Percentiles rank a stretch among this genome's conserved stretches.
These are phyloP conservation scores for Trichoderma afroharzianum DNA, from an alignment of 2,329 filamentous ascomycete genomes.

Conservation along the genomic window DNA sequence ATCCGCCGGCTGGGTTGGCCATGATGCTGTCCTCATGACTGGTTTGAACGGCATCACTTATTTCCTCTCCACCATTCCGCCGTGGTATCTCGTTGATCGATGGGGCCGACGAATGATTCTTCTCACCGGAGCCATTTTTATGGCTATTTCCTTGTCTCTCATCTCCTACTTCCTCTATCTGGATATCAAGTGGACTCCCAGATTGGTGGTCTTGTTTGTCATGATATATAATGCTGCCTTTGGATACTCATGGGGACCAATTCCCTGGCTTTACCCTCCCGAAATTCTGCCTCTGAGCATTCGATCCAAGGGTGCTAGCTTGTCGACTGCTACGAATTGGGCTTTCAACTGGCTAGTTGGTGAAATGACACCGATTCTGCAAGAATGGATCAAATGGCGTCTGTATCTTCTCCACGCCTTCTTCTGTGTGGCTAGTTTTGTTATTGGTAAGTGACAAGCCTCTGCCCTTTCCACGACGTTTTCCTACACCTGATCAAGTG, in stretches of 20 bases:
- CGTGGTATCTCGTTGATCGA: constrained; percentile 93
- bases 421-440: constrained; percentile 92
- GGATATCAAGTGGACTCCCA: constrained; percentile 73
- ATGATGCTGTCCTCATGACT: constrained; percentile 91
- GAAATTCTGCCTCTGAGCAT: constrained; percentile 97
- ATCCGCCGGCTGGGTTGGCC: constrained; percentile 90
- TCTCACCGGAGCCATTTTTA: constrained; percentile 81
- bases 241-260: constrained; percentile 91
- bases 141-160: constrained; percentile 80
- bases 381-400: constrained; percentile 89
- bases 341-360: constrained; percentile 97
- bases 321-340: constrained; percentile 97
- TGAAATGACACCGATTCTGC: constrained; percentile 88
- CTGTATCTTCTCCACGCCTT: constrained; percentile 94
- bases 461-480: not conserved
- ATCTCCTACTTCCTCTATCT: constrained; percentile 97
- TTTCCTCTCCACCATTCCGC: constrained; percentile 85
- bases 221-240: constrained; percentile 99
- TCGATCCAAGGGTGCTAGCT: constrained; percentile 90
- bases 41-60: constrained; percentile 92
- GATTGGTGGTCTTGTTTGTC: constrained; percentile 85
- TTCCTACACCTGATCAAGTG: not conserved
- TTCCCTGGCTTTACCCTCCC: constrained; percentile 97
- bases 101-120: constrained; percentile 89
- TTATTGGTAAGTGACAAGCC: constrained; percentile 73